A percentile compares a stretch with the other conserved stretches of the same genome.
These are phyloP conservation scores for Emergomyces orientalis DNA, from an alignment of 2,329 filamentous ascomycete species.

Conservation along the genomic window DNA sequence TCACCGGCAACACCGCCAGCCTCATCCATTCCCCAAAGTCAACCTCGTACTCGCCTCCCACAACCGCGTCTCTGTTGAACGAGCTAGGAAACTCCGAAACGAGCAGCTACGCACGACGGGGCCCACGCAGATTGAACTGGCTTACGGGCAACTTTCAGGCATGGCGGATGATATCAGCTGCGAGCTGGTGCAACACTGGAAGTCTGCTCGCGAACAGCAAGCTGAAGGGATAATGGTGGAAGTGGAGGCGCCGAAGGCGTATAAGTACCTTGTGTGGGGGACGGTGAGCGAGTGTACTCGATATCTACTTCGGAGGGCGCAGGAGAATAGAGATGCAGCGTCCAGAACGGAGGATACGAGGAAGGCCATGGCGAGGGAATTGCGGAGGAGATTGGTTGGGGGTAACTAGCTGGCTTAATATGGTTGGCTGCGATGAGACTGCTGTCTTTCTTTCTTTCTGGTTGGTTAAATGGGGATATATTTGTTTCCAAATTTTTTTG, in stretches of 20 bases:
- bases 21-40: slow-evolving; percentile 44
- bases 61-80: slow-evolving; percentile 60
- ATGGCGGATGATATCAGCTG: slow-evolving; percentile 53
- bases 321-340: slow-evolving; percentile 50
- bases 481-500: neutral
- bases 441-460: too few species aligned
- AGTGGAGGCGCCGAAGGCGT: slow-evolving; percentile 38
- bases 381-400: slow-evolving; percentile 30
- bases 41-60: slow-evolving; percentile 69
- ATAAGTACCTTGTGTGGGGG: slow-evolving; percentile 50
- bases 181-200: slow-evolving; percentile 32
- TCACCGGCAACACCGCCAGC: neutral
- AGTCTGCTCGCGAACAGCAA: slow-evolving; percentile 7
- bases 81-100: slow-evolving; percentile 41
- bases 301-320: slow-evolving; percentile 51
- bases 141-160: slow-evolving; percentile 49
- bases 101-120: slow-evolving; percentile 31
- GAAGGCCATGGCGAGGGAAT: slow-evolving; percentile 43
- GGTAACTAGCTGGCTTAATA: neutral
- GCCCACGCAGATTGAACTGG: slow-evolving; percentile 38
- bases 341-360: slow-evolving; percentile 43
- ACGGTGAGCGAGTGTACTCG: slow-evolving; percentile 65
- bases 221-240: slow-evolving; percentile 18
- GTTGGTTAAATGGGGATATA: neutral
- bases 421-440: too few species aligned